Conservation (phyloP, 1,139 yeast species). For the Meyerozyma carpophila region DNA sequence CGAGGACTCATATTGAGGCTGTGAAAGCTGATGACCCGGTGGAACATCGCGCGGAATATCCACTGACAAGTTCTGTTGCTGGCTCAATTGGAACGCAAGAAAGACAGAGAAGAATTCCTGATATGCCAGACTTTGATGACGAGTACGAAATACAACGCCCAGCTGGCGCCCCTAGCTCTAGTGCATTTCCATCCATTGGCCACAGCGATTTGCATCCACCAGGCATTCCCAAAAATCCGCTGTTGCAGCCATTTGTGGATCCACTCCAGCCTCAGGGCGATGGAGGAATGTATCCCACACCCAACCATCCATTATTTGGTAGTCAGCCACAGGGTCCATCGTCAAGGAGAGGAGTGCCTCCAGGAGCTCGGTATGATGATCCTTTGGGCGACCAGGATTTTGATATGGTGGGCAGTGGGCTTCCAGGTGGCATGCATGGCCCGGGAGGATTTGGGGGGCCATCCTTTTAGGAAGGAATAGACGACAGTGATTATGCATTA, state of each 20-base stretch:
- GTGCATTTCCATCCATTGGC: slow-evolving; percentile 34
- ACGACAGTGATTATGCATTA: no score
- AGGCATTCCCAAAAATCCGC: slow-evolving; percentile 39
- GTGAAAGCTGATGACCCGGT: not conserved
- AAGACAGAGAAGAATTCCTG: slow-evolving; percentile 10
- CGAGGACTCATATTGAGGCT: not conserved
- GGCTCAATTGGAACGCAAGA: not conserved
- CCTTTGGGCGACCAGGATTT: slow-evolving; percentile 44
- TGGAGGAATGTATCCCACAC: slow-evolving; percentile 54
- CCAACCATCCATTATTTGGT: slow-evolving; percentile 46
- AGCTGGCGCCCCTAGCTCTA: slow-evolving; percentile 2
- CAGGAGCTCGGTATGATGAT: slow-evolving; percentile 53
- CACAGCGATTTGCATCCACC: slow-evolving; percentile 49
- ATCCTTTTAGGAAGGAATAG: not conserved
- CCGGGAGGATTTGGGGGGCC: slow-evolving; percentile 7
- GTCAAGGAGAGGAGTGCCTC: slow-evolving; percentile 33
- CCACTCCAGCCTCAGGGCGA: slow-evolving; percentile 18
- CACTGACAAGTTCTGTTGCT: not conserved
- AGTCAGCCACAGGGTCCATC: slow-evolving; percentile 17
- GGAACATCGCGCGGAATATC: not conserved
- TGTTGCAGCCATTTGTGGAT: slow-evolving; percentile 36
- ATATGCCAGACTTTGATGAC: slow-evolving; percentile 26
- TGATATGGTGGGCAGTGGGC: slow-evolving; percentile 40
- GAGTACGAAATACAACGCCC: slow-evolving; percentile 17
- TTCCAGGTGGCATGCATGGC: slow-evolving; percentile 40